Evolutionary conservation across 768 basidiomycete genomes (phyloP).

Genomic region (Boletus insuetus): DNA sequence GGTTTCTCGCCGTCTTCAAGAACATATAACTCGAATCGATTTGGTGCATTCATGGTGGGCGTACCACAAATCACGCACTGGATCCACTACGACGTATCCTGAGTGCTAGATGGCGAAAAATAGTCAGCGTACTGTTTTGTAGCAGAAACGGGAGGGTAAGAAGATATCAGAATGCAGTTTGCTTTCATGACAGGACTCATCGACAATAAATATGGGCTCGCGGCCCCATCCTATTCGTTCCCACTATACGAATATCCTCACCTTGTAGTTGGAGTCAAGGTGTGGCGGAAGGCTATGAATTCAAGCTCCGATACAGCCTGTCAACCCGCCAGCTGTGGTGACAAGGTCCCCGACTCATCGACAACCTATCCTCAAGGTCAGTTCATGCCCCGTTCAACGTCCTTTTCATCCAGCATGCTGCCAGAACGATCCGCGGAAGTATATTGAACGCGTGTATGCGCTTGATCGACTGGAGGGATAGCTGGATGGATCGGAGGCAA

Average conservation of each 20-base stretch:
- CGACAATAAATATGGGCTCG: constrained; percentile 69
- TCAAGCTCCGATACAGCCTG: constrained; percentile 26
- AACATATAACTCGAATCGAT: constrained; percentile 86
- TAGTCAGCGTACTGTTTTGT: constrained; percentile 9
- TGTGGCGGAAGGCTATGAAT: constrained; percentile 16
- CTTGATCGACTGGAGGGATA: constrained; percentile 3
- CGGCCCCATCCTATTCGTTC: constrained; percentile 47
- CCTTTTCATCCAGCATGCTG: constrained; percentile 13
- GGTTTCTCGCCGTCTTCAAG: constrained; percentile 91
- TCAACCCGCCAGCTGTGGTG: background rate
- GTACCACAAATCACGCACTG: background rate
- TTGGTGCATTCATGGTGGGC: constrained; percentile 84
- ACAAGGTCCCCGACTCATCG: constrained; percentile 37
- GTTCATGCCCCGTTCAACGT: constrained; percentile 36
- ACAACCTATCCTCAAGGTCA: constrained; percentile 65
- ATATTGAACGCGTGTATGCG: constrained; percentile 18
- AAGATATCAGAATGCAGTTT: constrained; percentile 45
- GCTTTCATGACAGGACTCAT: constrained; percentile 53
- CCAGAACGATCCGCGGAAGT: constrained; percentile 6
- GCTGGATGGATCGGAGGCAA: constrained; percentile 24
- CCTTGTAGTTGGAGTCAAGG: constrained; percentile 15
- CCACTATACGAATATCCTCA: constrained; percentile 8
- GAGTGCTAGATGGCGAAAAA: background rate
- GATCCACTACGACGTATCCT: background rate
- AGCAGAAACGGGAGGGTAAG: background rate